phyloP scores from a whole-genome alignment of 1,284 basidiomycete genomes.

The Boletus mariae region DNA sequence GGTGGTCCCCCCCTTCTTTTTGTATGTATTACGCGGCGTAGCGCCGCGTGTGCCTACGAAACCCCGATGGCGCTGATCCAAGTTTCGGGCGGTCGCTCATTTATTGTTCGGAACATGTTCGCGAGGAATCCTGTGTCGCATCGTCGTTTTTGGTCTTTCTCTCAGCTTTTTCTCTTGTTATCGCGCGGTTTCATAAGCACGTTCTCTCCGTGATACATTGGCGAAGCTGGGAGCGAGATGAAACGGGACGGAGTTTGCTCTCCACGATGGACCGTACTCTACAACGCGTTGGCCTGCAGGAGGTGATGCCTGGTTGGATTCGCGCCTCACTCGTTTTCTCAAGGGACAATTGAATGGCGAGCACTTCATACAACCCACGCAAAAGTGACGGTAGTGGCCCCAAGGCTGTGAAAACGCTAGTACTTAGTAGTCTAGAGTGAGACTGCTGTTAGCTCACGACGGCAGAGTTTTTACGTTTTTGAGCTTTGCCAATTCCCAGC shows the following conservation, averaged over 20 bases:
- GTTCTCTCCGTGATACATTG: background rate
- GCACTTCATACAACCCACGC: background rate
- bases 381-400: background rate
- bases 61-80: slow-evolving; percentile 20
- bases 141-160: background rate
- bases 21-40: slow-evolving; percentile 19
- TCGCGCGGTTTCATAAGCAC: slow-evolving; percentile 8
- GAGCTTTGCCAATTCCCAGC: slow-evolving; percentile 2
- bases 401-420: background rate
- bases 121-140: background rate
- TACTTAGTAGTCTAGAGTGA: background rate
- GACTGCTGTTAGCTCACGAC: background rate
- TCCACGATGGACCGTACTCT: slow-evolving; percentile 9
- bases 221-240: slow-evolving; percentile 14
- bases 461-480: slow-evolving; percentile 8
- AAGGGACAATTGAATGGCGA: background rate
- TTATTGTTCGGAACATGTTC: slow-evolving; percentile 8
- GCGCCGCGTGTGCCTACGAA: slow-evolving; percentile 13
- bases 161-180: background rate
- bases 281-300: slow-evolving; percentile 27
- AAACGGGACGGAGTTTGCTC: slow-evolving; percentile 6
- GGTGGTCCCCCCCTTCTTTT: slow-evolving; percentile 14
- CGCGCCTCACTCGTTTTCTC: slow-evolving; percentile 4
- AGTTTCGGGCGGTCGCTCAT: background rate
- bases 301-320: slow-evolving; percentile 15